phyloP scores from a whole-genome alignment of 768 basidiomycete genomes.

The Rhodotorula taiwanensis region DNA sequence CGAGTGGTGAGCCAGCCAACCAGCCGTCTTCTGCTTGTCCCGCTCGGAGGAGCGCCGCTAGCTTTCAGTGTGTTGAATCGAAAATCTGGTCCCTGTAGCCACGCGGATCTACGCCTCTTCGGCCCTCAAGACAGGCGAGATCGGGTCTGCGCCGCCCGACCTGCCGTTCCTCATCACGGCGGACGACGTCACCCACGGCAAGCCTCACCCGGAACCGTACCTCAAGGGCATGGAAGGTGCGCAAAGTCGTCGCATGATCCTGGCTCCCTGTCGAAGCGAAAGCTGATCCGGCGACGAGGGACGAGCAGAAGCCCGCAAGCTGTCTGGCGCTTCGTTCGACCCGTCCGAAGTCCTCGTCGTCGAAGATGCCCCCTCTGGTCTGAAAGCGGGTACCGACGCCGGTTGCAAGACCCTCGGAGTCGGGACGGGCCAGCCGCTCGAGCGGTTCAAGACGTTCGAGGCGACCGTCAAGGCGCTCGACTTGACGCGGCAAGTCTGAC shows the following conservation, averaged over 20 bases:
- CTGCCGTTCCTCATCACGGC: conserved; percentile 62
- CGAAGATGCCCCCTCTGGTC: conserved; percentile 81
- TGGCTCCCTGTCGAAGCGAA: no score
- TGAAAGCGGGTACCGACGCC: conserved; percentile 66
- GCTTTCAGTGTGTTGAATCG: neutral
- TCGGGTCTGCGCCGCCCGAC: conserved; percentile 53
- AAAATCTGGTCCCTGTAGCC: conserved; percentile 52
- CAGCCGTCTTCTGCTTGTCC: conserved; percentile 31
- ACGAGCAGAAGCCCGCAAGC: conserved; percentile 7
- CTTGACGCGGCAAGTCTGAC: conserved; percentile 55
- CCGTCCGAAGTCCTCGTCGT: conserved; percentile 55
- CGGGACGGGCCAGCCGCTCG: conserved; percentile 66
- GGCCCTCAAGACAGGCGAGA: conserved; percentile 58
- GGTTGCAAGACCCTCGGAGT: conserved; percentile 72
- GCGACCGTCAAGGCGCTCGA: conserved; percentile 65
- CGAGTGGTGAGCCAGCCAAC: no score
- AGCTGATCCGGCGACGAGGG: no score
- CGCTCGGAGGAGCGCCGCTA: no score
- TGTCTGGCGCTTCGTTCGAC: conserved; percentile 13
- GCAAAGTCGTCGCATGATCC: neutral
- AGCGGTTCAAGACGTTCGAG: conserved; percentile 53
- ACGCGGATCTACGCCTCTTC: conserved; percentile 64
- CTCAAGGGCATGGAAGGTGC: conserved; percentile 60
- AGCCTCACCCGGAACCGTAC: conserved; percentile 86
- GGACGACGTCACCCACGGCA: conserved; percentile 66